Base-by-base conservation (phyloP, 2,329 filamentous ascomycete species). In the Nannizzia gypsea region DNA sequence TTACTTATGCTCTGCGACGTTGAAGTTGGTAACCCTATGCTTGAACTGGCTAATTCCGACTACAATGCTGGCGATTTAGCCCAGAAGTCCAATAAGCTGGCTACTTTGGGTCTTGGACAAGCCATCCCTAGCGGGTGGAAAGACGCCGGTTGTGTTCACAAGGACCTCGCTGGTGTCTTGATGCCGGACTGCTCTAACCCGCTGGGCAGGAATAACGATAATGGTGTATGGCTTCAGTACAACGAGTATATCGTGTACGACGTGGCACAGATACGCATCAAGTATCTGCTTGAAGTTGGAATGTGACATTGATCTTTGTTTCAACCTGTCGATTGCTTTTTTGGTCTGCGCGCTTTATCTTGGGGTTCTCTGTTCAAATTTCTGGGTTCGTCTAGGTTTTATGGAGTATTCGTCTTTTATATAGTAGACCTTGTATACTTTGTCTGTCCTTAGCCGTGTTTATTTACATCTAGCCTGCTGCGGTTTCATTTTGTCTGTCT, bases 1-100 rank as follows among this genome's bases (percentile, higher is more conserved):
- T 77, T 96, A 2, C 77, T 95, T 3, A 79, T 96, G 17, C 83
- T 96, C 1, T 95, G 90, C 67, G 90, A 95, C 68, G 89, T 88
- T 3, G 87, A 90, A 72, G 80, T 96, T 2, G 90, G 90, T 4
- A 73, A 85, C 36, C 89, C 89, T 0, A 84, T 92, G 76, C 81
- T 86, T 61, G 78, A 85, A 66, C 78, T 91, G 2, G 77, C 73
- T 0, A 0, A 75, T 11, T 71, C 82, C 1, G 81, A 81, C 20
- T 89, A 83, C 67, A 72, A 76, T 6, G 90, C 90, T 0, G 86
- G 80, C 0, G 78, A 83, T 3, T 77, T 80, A 42, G 87, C 87
- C 0, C 83, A 82, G 63, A 70, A 75, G 1, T 73, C 80, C 1
- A 84, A 84, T 15, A 80, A 82, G 68, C 73, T 83, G 44, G 83